phyloP scores from a whole-genome alignment of 176 grass and related monocot species.

The Bothriochloa decipiens region DNA sequence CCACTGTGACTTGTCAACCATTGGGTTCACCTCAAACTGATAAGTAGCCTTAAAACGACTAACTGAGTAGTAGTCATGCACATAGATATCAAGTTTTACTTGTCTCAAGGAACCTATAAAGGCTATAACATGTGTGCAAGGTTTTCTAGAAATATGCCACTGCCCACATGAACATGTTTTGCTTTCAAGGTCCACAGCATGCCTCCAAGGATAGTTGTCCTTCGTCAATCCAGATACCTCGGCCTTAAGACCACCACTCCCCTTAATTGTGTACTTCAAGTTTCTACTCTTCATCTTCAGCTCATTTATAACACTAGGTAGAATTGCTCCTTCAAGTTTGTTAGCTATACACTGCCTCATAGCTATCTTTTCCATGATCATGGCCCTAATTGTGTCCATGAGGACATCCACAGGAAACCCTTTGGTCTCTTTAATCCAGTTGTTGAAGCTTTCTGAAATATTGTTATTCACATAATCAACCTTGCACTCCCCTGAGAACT shows the following conservation, averaged over 20 bases:
- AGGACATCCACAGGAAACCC: background rate
- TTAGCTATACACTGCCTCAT: background rate
- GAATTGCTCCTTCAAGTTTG: background rate
- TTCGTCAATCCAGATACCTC: background rate
- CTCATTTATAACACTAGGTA: conserved; percentile 2
- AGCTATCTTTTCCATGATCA: background rate
- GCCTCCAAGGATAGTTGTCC: background rate
- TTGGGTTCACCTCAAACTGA: background rate
- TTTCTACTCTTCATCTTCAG: conserved; percentile 13
- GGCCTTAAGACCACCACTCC: background rate
- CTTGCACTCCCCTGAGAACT: too few species aligned
- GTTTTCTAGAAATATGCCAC: background rate
- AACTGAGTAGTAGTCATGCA: background rate
- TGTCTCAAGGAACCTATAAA: background rate
- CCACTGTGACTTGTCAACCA: background rate
- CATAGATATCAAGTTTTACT: too few species aligned
- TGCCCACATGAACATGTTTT: background rate
- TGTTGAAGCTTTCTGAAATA: too few species aligned
- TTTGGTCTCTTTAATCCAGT: background rate
- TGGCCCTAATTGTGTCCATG: background rate
- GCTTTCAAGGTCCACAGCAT: background rate
- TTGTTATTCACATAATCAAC: too few species aligned
- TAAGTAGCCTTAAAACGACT: background rate
- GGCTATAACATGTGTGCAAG: conserved; percentile 23
- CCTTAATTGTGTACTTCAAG: background rate